Evolutionary conservation across 345 rosid species (phyloP), one percentile per base, ranked within the genome.

Genomic region (Eucalyptus pauciflora): DNA sequence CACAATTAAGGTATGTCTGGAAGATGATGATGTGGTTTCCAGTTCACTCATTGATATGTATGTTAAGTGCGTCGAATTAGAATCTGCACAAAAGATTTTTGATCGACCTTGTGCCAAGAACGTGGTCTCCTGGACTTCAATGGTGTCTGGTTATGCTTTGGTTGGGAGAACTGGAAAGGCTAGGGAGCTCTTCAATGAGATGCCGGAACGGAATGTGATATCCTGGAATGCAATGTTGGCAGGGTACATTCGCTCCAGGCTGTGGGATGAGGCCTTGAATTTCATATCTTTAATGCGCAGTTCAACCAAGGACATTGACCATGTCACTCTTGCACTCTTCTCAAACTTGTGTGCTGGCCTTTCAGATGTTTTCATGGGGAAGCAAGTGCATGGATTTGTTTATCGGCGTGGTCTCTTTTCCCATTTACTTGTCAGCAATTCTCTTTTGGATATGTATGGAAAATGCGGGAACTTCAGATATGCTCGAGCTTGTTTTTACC

Each of bases 211-310:
- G 85, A 96, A 95, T 91, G 88, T 96, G 11, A 51, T 97, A 90
- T 94, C 99, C 4, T 97, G 99, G 98, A 97, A 96, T 81, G 95
- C 95, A 31, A 95, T 97, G 97, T 88, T 96, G 91, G 97, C 95
- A 1, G 98, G 97, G 83, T 96, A 96, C 90, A 93, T 90, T 90
- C 93, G 88, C 64, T 91, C 89, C 17, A 88, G 80, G 27, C 91
- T 91, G 87, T 97, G 97, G 98, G 94, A 96, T 79, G 95, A 94
- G 89, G 98, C 97, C 52, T 86, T 94, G 69, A 91, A 93, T 67
- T 95, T 97, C 90, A 64, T 93, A 60, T 31, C 43, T 88, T 88
- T 93, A 86, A 94, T 96, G 99, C 93, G 86, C 29, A 90, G 86
- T 83, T 94, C 88, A 89, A 89, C 92, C 33, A 89, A 91, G 87